phyloP scores from a whole-genome alignment of 768 basidiomycete genomes.

The Rhodotorula sphaerocarpa region DNA sequence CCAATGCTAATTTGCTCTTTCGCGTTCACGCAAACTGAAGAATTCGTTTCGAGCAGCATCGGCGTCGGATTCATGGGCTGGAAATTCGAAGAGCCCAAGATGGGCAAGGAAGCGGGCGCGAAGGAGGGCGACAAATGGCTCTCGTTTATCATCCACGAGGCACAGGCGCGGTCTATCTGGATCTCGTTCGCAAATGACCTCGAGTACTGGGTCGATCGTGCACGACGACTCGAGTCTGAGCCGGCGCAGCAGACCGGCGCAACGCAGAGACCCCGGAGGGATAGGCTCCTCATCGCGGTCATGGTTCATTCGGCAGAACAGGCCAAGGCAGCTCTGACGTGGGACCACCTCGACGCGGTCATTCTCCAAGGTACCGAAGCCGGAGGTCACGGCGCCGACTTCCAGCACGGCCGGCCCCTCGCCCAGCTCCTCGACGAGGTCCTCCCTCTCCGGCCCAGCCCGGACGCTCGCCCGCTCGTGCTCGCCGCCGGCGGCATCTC shows the following conservation, averaged over 20 bases:
- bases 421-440: constrained; percentile 8
- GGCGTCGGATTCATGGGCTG: constrained; percentile 11
- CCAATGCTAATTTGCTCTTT: not conserved
- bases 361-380: constrained; percentile 79
- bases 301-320: constrained; percentile 58
- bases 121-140: not conserved
- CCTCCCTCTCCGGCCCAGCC: not conserved
- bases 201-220: constrained; percentile 56
- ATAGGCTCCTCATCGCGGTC: constrained; percentile 49
- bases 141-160: constrained; percentile 8
- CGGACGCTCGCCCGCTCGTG: constrained; percentile 12
- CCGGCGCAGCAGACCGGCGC: too few species aligned
- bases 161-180: constrained; percentile 59
- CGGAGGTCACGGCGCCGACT: constrained; percentile 60
- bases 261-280: constrained; percentile 1
- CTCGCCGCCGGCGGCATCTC: constrained; percentile 68
- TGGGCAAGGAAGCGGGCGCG: not conserved
- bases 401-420: constrained; percentile 51
- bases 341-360: constrained; percentile 59
- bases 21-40: too few species aligned
- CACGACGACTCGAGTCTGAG: not conserved
- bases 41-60: not conserved
- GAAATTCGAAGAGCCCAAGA: constrained; percentile 11
- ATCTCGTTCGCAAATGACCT: constrained; percentile 52
- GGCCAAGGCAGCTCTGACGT: constrained; percentile 57